Conservation (phyloP, 164 flowering plant genomes). For the Magnolia changhungtana region DNA sequence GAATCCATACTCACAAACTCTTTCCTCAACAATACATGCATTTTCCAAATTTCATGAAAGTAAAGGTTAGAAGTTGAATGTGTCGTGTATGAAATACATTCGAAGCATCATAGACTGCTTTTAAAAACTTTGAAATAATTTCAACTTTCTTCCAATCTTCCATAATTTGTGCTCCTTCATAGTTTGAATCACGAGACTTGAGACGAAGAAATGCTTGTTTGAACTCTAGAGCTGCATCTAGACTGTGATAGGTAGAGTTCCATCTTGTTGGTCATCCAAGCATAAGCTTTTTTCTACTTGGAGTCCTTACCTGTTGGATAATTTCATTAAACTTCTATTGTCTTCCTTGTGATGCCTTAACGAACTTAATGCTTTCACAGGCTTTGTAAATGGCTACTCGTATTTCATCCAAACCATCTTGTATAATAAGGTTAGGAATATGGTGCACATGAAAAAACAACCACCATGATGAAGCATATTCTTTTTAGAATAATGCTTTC, state of each 20-base stretch:
- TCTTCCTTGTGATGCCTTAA: too few species aligned
- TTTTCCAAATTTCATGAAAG: not conserved
- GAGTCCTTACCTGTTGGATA: too few species aligned
- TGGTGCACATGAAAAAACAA: too few species aligned
- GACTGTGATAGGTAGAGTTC: slow-evolving; percentile 5
- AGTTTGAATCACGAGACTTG: not conserved
- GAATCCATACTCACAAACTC: not conserved
- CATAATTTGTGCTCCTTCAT: not conserved
- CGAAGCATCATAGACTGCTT: not conserved
- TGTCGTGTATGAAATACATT: not conserved
- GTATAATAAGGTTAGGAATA: too few species aligned
- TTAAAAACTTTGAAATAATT: not conserved
- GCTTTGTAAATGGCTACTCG: too few species aligned
- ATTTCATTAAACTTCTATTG: too few species aligned
- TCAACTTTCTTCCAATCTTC: not conserved
- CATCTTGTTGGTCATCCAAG: slow-evolving; percentile 1
- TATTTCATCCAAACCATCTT: too few species aligned
- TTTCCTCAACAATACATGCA: not conserved
- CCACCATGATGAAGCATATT: too few species aligned
- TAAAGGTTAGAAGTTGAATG: not conserved
- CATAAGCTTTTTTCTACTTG: too few species aligned
- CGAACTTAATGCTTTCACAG: too few species aligned
- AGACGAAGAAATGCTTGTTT: not conserved
- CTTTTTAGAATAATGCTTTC: too few species aligned
- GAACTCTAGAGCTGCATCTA: not conserved